Evolutionary conservation across 139 green algal genomes (phyloP).

Genomic region (Zygnema cylindricum): DNA sequence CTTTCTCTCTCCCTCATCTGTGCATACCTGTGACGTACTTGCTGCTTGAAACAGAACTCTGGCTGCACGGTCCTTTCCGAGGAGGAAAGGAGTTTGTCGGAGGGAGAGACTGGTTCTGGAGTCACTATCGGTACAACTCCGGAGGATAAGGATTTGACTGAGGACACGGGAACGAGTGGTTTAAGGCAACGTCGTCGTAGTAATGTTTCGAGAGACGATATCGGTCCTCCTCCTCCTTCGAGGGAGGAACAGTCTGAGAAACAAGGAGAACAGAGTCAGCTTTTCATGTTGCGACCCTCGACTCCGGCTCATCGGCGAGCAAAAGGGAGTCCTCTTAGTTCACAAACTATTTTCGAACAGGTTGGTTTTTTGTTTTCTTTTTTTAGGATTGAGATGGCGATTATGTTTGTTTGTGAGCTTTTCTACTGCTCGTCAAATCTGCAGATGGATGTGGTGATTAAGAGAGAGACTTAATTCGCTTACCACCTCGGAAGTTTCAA

Average conservation of each 20-base stretch:
- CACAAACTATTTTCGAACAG: conserved; percentile 38
- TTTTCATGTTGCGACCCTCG: conserved; percentile 15
- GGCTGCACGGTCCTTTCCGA: not conserved
- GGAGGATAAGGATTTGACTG: not conserved
- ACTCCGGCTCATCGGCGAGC: conserved; percentile 20
- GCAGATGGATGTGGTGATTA: too few species aligned
- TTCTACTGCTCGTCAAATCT: not conserved
- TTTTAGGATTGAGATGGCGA: not conserved
- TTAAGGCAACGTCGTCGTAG: not conserved
- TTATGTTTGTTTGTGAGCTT: not conserved
- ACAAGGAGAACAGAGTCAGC: not conserved
- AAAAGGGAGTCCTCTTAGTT: conserved; percentile 52
- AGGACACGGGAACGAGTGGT: not conserved
- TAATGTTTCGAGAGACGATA: not conserved
- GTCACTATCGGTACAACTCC: not conserved
- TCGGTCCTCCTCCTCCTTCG: not conserved
- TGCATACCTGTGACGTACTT: not conserved
- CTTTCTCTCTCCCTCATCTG: not conserved
- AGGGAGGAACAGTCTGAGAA: not conserved
- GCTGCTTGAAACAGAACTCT: not conserved
- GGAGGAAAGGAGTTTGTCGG: not conserved
- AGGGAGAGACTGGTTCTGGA: not conserved
- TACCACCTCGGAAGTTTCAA: not conserved
- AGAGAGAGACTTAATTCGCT: not conserved
- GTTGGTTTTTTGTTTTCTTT: conserved; percentile 6